Base-by-base conservation (phyloP, 148 eudicot genomes). In the Limonium bicolor region DNA sequence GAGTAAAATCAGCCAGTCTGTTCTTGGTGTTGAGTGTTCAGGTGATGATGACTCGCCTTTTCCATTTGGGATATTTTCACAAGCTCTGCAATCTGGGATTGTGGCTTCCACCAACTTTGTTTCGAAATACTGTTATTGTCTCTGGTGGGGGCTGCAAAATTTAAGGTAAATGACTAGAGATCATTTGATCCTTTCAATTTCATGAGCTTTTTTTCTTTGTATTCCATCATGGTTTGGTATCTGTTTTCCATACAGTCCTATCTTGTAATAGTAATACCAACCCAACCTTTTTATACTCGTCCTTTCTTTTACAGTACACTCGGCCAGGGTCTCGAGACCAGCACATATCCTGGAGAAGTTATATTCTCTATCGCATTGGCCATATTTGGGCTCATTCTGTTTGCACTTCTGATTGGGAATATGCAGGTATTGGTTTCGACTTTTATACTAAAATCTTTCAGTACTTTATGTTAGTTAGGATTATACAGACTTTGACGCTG, bases 391-490 rank as follows among this genome's bases (percentile, higher is more conserved):
- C 47, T 43, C 31, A 43, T 24, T n/a, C 47, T 24, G 11, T 43
- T 43, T 23, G 47, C 30, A 23, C 47, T 43, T 31, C 27, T 43
- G 11, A 24, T 43, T 13, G 30, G 47, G 27, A 43, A 23, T 43
- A 43, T 43, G 47, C 47, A 43, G 30, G 48, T 43, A 43, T 13
- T 23, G 48, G n/a, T n/a, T n/a, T n/a, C n/a, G n/a, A n/a, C n/a
- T n/a, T n/a, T n/a, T n/a, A n/a, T n/a, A n/a, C n/a, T 25, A 23
- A 0, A 14, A 25, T 43, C 1, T 43, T 11, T 43, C 9, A 12
- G 20, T 9, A 20, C n/a, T 41, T 20, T 11, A 14, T 18, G 9
- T 7, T 18, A 12, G 5, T 37, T 37, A 17, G 24, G 12, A 39
- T 25, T 25, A 20, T 18, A 39, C 43, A 7, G 4, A 8, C 21